A percentile compares a stretch with the other conserved stretches of the same genome.
Evolutionary conservation across 192 early-diverging fungal genomes (phyloP).

Genomic region (Mortierella antarctica): DNA sequence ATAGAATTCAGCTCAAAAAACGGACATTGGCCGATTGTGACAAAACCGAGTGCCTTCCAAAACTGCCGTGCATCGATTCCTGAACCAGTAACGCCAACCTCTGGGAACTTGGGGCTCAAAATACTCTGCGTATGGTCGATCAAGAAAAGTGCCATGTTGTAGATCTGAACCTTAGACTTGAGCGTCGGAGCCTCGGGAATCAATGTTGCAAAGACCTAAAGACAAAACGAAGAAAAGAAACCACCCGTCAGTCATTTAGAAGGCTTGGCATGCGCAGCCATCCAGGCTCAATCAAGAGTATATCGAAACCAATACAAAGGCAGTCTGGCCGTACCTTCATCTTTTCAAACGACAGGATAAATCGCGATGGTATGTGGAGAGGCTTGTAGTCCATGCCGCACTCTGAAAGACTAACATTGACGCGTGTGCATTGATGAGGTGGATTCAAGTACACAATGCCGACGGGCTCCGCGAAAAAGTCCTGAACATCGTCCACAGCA

Average conservation of each 20-base stretch:
- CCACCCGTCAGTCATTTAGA: too few species aligned
- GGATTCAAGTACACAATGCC: conserved; percentile 50
- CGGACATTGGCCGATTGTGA: conserved; percentile 32
- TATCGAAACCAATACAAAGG: neutral
- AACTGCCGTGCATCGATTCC: conserved; percentile 34
- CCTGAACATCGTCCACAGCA: conserved; percentile 62
- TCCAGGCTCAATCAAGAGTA: too few species aligned
- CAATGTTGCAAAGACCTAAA: conserved; percentile 64
- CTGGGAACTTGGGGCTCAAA: conserved; percentile 38
- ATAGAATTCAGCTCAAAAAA: conserved; percentile 47
- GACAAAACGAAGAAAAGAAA: neutral
- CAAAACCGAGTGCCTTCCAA: conserved; percentile 44
- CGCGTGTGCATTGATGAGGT: conserved; percentile 63
- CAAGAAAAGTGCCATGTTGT: conserved; percentile 63
- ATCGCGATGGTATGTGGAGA: conserved; percentile 57
- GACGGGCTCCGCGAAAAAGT: conserved; percentile 68
- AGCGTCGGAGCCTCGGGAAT: conserved; percentile 72
- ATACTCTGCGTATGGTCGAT: conserved; percentile 59
- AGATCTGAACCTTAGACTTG: conserved; percentile 59
- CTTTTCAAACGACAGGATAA: conserved; percentile 64
- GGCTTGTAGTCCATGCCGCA: conserved; percentile 72
- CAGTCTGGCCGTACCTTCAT: conserved; percentile 60
- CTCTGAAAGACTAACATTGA: conserved; percentile 68
- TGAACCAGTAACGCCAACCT: neutral
- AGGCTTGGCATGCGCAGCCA: too few species aligned